Evolutionary conservation across 805 yeast species (phyloP).

Genomic region (Isabelozyma gotoi): DNA sequence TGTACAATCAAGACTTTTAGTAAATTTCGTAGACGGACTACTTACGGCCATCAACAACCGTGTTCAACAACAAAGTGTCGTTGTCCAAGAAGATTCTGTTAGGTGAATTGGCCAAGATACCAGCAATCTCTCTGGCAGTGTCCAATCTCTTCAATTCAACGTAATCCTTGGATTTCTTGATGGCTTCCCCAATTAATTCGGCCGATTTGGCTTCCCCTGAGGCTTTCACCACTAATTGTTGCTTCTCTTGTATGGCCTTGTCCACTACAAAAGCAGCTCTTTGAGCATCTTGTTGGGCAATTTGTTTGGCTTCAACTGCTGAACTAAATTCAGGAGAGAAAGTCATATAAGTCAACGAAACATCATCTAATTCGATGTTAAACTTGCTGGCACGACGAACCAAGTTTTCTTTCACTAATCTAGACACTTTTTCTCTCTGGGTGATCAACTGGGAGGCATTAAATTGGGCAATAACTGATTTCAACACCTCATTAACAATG

Average conservation of each 20-base stretch:
- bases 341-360: constrained; percentile 94
- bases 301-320: constrained; percentile 98
- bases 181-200: constrained; percentile 97
- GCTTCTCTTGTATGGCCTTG: constrained; percentile 96
- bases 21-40: constrained; percentile 14
- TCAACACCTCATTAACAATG: constrained; percentile 96
- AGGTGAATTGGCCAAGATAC: constrained; percentile 80
- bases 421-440: constrained; percentile 95
- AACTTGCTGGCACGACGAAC: constrained; percentile 89
- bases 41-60: constrained; percentile 74
- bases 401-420: constrained; percentile 86
- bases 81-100: constrained; percentile 89
- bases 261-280: constrained; percentile 97
- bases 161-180: constrained; percentile 92
- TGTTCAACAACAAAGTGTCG: constrained; percentile 87
- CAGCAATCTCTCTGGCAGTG: constrained; percentile 95
- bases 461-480: constrained; percentile 96
- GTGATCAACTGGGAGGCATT: constrained; percentile 97
- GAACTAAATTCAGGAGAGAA: constrained; percentile 96
- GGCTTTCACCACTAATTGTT: constrained; percentile 93
- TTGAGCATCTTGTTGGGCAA: constrained; percentile 99
- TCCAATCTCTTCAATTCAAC: constrained; percentile 96
- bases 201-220: constrained; percentile 99
- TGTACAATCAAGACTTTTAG: constrained; percentile 2
- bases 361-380: constrained; percentile 88